Evolutionary conservation across 805 yeast genomes (phyloP).

Genomic region (Peterozyma xylosa): DNA sequence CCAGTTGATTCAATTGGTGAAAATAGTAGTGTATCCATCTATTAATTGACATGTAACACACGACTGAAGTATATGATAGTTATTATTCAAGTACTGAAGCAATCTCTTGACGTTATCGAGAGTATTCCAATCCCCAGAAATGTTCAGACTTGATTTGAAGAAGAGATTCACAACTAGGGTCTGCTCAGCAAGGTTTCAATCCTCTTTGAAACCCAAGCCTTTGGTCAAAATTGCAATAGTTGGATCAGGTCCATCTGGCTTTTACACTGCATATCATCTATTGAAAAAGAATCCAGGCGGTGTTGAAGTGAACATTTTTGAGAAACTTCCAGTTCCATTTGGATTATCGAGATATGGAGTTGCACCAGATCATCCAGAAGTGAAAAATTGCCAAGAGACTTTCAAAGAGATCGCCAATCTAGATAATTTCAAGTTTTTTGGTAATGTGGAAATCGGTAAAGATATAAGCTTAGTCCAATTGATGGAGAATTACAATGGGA

Average conservation of each 20-base stretch:
- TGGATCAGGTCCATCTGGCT: constrained; percentile 97
- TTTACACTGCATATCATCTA: constrained; percentile 76
- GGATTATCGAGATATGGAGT: constrained; percentile 93
- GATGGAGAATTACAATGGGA: constrained; percentile 54
- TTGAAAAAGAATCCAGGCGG: constrained; percentile 36
- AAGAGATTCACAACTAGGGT: too few species aligned
- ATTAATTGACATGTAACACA: too few species aligned
- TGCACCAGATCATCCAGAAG: constrained; percentile 99
- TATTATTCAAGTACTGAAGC: too few species aligned
- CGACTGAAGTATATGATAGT: too few species aligned
- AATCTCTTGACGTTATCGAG: too few species aligned
- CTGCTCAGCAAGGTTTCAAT: too few species aligned
- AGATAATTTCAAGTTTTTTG: constrained; percentile 47
- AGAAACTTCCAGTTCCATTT: constrained; percentile 79
- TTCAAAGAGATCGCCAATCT: constrained; percentile 45
- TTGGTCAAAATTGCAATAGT: constrained; percentile 55
- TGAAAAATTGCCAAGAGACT: constrained; percentile 75
- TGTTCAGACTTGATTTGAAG: too few species aligned
- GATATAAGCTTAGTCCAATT: constrained; percentile 48
- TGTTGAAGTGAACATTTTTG: constrained; percentile 65
- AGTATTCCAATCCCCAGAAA: too few species aligned
- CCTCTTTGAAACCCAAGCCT: too few species aligned
- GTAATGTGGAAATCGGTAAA: constrained; percentile 64
- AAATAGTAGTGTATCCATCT: too few species aligned
- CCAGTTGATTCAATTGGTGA: too few species aligned